These are phyloP conservation scores for Mollisiaceae sp. DNA, from an alignment of 2,329 filamentous ascomycete species.

Conservation along the genomic window DNA sequence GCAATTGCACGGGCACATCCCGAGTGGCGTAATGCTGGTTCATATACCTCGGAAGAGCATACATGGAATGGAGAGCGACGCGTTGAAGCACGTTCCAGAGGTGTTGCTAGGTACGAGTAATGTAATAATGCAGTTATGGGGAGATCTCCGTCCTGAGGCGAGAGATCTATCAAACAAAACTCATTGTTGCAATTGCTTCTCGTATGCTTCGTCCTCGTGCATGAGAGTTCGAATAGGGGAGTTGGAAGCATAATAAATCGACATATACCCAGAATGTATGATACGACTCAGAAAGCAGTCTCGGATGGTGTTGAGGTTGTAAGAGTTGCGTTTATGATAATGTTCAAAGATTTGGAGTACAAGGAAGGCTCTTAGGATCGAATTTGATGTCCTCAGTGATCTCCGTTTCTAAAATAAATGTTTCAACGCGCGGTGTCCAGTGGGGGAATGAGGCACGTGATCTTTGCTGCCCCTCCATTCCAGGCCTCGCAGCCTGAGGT, in stretches of 20 bases:
- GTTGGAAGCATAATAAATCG: not conserved
- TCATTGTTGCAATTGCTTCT: slow-evolving; percentile 2
- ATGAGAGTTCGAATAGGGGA: not conserved
- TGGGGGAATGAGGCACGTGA: too few relatives aligned
- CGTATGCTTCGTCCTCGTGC: not conserved
- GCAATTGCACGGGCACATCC: slow-evolving; percentile 6
- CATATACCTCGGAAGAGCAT: slow-evolving; percentile 5
- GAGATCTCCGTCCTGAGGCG: not conserved
- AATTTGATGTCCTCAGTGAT: not conserved
- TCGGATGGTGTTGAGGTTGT: not conserved
- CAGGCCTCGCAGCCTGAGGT: not conserved
- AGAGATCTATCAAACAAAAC: not conserved
- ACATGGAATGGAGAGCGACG: slow-evolving; percentile 6
- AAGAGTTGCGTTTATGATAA: not conserved
- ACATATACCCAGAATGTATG: slow-evolving; percentile 5
- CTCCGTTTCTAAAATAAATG: not conserved
- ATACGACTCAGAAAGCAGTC: not conserved
- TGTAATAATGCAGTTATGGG: slow-evolving; percentile 17
- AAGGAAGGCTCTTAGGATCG: not conserved
- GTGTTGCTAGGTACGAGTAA: slow-evolving; percentile 19
- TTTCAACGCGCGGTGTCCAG: not conserved
- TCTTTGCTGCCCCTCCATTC: not conserved
- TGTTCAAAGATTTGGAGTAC: not conserved
- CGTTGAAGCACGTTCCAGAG: slow-evolving; percentile 19
- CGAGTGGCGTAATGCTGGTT: slow-evolving; percentile 8